Conservation (phyloP, 805 yeast species). For the Soucietia sequanensis region DNA sequence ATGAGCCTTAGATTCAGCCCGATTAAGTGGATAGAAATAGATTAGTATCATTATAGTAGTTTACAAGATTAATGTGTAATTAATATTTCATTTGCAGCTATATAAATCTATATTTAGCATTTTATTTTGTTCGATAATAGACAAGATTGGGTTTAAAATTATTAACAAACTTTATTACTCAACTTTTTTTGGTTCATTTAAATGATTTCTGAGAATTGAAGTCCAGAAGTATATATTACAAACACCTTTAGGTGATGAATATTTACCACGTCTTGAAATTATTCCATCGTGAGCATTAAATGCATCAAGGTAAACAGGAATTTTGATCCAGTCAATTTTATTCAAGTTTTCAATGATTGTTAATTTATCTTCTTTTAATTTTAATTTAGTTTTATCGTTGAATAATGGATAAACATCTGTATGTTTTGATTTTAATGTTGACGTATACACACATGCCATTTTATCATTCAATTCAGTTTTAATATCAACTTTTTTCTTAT, state of each 20-base stretch:
- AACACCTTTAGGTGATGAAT: conserved; percentile 49
- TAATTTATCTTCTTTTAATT: conserved; percentile 35
- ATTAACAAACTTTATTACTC: too few species aligned
- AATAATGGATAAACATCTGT: conserved; percentile 27
- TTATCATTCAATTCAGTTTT: conserved; percentile 23
- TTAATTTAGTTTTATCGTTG: conserved; percentile 19
- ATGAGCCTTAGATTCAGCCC: too few species aligned
- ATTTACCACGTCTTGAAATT: conserved; percentile 70
- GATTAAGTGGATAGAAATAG: too few species aligned
- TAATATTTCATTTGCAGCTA: too few species aligned
- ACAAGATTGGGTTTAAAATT: too few species aligned
- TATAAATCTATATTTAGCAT: too few species aligned
- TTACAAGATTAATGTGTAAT: too few species aligned
- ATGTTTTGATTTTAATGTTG: conserved; percentile 14
- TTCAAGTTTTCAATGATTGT: conserved; percentile 56
- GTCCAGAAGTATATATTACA: conserved; percentile 53
- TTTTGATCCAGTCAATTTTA: conserved; percentile 68
- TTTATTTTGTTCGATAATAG: too few species aligned
- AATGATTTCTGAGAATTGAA: conserved; percentile 33
- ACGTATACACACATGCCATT: conserved; percentile 13
- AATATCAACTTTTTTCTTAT: conserved; percentile 14
- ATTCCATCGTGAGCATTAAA: conserved; percentile 87
- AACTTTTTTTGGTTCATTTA: too few species aligned
- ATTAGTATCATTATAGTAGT: too few species aligned
- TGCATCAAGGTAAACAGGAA: conserved; percentile 68